These are phyloP conservation scores for Dactylellina drechsleri DNA, from an alignment of 2,329 filamentous ascomycete species.

Conservation along the genomic window DNA sequence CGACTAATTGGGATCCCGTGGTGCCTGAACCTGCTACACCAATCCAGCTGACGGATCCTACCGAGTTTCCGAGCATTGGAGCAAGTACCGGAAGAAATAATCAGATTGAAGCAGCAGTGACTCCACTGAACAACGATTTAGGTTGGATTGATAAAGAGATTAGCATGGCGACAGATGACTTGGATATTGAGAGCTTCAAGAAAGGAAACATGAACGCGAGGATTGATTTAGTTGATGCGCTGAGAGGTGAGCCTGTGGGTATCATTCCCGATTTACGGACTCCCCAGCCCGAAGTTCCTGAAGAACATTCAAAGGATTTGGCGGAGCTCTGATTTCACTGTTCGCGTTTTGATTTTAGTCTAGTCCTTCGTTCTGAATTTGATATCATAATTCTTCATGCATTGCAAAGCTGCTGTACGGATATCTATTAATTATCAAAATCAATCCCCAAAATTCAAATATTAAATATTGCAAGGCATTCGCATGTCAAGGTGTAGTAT, in stretches of 20 bases:
- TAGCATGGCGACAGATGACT: slow-evolving; percentile 17
- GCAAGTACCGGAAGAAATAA: background rate
- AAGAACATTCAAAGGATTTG: too few relatives aligned
- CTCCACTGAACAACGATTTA: slow-evolving; percentile 1
- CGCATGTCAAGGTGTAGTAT: too few relatives aligned
- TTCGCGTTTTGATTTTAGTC: too few relatives aligned
- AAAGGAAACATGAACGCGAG: slow-evolving; percentile 41
- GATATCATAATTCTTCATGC: too few relatives aligned
- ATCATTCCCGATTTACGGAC: slow-evolving; percentile 34
- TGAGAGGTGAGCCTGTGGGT: slow-evolving; percentile 35
- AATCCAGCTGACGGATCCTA: background rate
- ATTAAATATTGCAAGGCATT: too few relatives aligned
- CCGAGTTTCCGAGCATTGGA: background rate
- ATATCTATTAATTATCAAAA: too few relatives aligned
- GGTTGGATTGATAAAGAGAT: slow-evolving; percentile 45
- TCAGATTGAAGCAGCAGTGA: background rate
- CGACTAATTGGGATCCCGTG: slow-evolving; percentile 26
- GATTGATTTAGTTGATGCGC: slow-evolving; percentile 41
- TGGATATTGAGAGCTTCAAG: slow-evolving; percentile 43
- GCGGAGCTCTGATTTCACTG: too few relatives aligned
- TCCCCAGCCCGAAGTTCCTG: background rate
- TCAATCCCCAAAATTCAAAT: too few relatives aligned
- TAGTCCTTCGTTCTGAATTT: too few relatives aligned
- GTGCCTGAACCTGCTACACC: background rate
- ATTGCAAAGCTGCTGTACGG: too few relatives aligned